Evolutionary conservation across 2,329 filamentous ascomycete genomes (phyloP).

Genomic region (Aspergillus neotritici): DNA sequence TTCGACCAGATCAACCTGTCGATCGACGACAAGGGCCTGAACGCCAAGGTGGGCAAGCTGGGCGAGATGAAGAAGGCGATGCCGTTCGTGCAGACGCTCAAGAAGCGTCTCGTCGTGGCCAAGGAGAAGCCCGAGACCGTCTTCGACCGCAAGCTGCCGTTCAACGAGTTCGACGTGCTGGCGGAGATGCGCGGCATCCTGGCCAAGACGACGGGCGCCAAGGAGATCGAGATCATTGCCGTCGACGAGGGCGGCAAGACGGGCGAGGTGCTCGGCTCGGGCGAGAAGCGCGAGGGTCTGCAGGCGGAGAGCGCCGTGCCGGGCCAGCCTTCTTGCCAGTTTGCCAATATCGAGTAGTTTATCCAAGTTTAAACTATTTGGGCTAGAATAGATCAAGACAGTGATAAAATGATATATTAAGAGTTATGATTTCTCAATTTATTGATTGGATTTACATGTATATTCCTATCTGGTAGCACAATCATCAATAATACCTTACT

Average conservation of each 20-base stretch:
- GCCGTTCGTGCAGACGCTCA: slow-evolving; percentile 87
- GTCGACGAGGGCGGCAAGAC: slow-evolving; percentile 57
- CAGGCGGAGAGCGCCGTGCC: slow-evolving; percentile 73
- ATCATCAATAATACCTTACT: no score
- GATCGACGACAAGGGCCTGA: slow-evolving; percentile 75
- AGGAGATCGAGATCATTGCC: slow-evolving; percentile 64
- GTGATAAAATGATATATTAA: no score
- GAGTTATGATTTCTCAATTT: no score
- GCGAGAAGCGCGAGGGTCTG: slow-evolving; percentile 55
- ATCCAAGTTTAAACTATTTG: no score
- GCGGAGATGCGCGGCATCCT: slow-evolving; percentile 72
- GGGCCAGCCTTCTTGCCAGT: slow-evolving; percentile 73
- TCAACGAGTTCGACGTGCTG: slow-evolving; percentile 75
- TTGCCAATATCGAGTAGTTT: slow-evolving; percentile 64
- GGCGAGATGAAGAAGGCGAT: slow-evolving; percentile 89
- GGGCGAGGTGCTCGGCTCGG: slow-evolving; percentile 38
- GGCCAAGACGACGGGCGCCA: slow-evolving; percentile 68
- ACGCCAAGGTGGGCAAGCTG: slow-evolving; percentile 71
- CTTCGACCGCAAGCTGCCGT: slow-evolving; percentile 76
- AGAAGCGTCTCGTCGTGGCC: slow-evolving; percentile 66
- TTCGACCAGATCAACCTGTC: slow-evolving; percentile 59
- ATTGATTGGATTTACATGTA: no score
- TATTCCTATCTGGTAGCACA: no score
- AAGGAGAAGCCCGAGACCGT: slow-evolving; percentile 64
- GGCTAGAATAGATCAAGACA: background rate